phyloP scores from a whole-genome alignment of 2,329 filamentous ascomycete species.

The Fusarium transvaalense region DNA sequence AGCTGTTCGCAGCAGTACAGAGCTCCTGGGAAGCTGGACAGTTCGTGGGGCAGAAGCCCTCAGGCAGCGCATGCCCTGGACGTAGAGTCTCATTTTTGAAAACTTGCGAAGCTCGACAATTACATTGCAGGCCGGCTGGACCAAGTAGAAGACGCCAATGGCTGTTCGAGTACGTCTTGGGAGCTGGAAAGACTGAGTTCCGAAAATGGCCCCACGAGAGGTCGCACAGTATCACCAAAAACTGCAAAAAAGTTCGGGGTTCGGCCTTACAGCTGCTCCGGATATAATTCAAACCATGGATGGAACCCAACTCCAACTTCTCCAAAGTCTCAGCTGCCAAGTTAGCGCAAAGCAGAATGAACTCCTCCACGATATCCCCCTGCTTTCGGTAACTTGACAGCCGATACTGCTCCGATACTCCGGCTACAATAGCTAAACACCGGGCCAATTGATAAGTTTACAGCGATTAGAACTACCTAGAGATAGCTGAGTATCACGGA shows the following conservation, averaged over 20 bases:
- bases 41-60: constrained; percentile 45
- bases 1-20: constrained; percentile 40
- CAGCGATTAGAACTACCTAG: constrained; percentile 4
- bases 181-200: constrained; percentile 1
- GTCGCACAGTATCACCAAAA: constrained; percentile 18
- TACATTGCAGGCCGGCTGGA: constrained; percentile 29
- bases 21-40: constrained; percentile 43
- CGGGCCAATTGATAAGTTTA: constrained; percentile 25
- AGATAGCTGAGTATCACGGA: constrained; percentile 32
- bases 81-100: constrained; percentile 45
- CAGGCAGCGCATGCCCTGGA: constrained; percentile 48
- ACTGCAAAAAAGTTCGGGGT: constrained; percentile 32
- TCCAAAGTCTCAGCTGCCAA: constrained; percentile 22
- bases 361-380: constrained; percentile 26
- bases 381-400: constrained; percentile 24
- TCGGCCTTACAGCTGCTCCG: constrained; percentile 41
- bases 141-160: constrained; percentile 27
- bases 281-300: constrained; percentile 16
- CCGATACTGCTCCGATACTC: constrained; percentile 32
- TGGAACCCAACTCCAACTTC: constrained; percentile 12
- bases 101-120: constrained; percentile 36
- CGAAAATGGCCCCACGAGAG: constrained; percentile 14
- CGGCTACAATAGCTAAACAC: constrained; percentile 32
- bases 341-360: constrained; percentile 22
- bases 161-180: constrained; percentile 2